Evolutionary conservation across 2,329 filamentous ascomycete species (phyloP), one percentile per base, ranked within the genome.

Genomic region (Pyricularia grisea): DNA sequence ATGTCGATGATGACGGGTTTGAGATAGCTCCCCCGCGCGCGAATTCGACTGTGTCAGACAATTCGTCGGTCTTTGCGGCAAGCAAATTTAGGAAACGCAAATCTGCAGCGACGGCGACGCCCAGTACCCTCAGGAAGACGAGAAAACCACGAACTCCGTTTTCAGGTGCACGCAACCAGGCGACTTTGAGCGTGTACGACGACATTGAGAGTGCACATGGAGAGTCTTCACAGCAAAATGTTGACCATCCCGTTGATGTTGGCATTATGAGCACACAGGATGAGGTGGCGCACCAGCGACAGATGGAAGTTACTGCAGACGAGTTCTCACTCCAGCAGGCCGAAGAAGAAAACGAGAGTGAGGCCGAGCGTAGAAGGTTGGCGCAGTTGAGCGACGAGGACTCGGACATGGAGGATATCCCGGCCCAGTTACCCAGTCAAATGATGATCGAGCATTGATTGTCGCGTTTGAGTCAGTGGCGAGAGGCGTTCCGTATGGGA

Each of bases 381-480:
- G 66, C 67, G 14, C 70, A 71, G n/a, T 69, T 70, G 27, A 72
- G 74, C 14, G 74, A 72, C 17, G 77, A 75, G 4, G 77, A 77
- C 27, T 79, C 78, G 55, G 75, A 75, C 17, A 69, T 69, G 68
- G 68, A 68, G 36, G 69, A 69, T n/a, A 68, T 69, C 14, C 69
- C 66, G 3, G 69, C 69, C 25, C 30, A 28, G 66, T 42, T 67
- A n/a, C 66, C 66, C 23, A 63, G 12, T 23, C 23, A 12, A 27
- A 28, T 28, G 25, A 23, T 11, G 6, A 23, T 20, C 5, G 60
- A 63, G 60, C 27, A 63, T 11, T 63, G 25, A 63, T 28, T 14
- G 7, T 17, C 60, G 4, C 4, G 2, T 30, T 28, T n/a, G 23
- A 60, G 23, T 61, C n/a, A 10, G 7, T 63, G 25, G 30, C 42